These are phyloP conservation scores for Naganishia randhawae DNA, from an alignment of 768 basidiomycete species.

Conservation along the genomic window DNA sequence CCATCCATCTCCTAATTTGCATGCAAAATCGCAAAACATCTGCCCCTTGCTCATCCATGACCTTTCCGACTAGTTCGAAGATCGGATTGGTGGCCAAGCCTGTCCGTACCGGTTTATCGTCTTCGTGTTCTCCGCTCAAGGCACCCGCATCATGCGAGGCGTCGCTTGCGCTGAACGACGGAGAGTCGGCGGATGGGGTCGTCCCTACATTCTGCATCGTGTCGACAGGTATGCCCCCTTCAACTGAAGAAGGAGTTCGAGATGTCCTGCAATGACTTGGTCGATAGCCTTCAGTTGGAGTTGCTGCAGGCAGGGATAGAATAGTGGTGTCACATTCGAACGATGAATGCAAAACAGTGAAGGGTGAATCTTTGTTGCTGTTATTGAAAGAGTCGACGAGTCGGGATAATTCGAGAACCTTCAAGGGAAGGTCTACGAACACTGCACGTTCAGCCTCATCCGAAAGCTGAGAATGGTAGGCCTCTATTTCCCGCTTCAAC, in stretches of 20 bases:
- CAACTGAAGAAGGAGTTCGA: slow-evolving; percentile 13
- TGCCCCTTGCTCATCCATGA: slow-evolving; percentile 22
- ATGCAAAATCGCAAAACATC: slow-evolving; percentile 23
- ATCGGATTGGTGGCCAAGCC: slow-evolving; percentile 21
- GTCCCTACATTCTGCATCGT: neutral
- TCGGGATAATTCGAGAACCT: slow-evolving; percentile 19
- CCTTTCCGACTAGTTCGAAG: slow-evolving; percentile 11
- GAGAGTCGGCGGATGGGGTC: slow-evolving; percentile 7
- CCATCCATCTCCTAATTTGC: slow-evolving; percentile 23
- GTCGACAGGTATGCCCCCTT: neutral
- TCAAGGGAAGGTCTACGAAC: slow-evolving; percentile 15
- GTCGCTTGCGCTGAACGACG: slow-evolving; percentile 20
- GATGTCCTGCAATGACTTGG: slow-evolving; percentile 9
- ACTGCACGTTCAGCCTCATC: slow-evolving; percentile 10
- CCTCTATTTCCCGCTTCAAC: neutral
- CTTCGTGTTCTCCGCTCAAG: slow-evolving; percentile 7
- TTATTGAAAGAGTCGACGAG: slow-evolving; percentile 15
- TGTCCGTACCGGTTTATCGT: slow-evolving; percentile 23
- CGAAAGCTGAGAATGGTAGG: slow-evolving; percentile 3
- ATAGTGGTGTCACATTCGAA: slow-evolving; percentile 15
- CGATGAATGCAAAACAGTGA: slow-evolving; percentile 4
- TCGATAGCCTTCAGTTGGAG: slow-evolving; percentile 13
- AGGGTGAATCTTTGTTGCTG: neutral
- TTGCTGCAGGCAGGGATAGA: neutral
- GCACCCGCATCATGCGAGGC: slow-evolving; percentile 16